Evolutionary conservation across 768 basidiomycete genomes (phyloP).

Genomic region (Pleurotus salmoneostramineus): DNA sequence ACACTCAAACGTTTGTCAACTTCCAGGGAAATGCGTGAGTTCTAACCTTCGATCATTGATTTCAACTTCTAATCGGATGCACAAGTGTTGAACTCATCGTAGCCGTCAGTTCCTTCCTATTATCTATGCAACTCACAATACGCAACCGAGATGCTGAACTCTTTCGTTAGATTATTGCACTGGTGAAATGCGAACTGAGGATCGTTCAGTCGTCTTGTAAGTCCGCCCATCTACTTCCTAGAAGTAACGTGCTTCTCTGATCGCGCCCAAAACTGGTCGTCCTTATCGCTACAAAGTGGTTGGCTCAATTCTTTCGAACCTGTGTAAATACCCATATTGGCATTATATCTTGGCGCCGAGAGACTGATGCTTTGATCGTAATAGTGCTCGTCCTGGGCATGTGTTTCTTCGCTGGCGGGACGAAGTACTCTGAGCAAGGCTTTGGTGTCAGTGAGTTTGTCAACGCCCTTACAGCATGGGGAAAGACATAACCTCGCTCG

Average conservation of each 20-base stretch:
- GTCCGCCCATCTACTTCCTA: conserved; percentile 22
- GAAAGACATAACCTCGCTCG: neutral
- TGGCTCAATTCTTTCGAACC: conserved; percentile 84
- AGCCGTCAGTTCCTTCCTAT: conserved; percentile 46
- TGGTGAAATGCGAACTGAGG: conserved; percentile 52
- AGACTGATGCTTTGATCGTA: neutral
- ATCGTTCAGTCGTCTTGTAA: conserved; percentile 81
- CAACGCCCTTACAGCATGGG: conserved; percentile 19
- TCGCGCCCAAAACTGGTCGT: neutral
- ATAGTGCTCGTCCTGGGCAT: conserved; percentile 80
- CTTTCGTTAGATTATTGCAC: conserved; percentile 39
- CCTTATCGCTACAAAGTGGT: conserved; percentile 48
- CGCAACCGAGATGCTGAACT: neutral
- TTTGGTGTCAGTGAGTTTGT: conserved; percentile 64
- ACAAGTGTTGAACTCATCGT: conserved; percentile 69
- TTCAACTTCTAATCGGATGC: conserved; percentile 17
- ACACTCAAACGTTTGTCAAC: conserved; percentile 1
- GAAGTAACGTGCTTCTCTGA: neutral
- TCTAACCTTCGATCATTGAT: conserved; percentile 20
- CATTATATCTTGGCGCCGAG: conserved; percentile 1
- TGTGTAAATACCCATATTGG: conserved; percentile 45
- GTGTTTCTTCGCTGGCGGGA: conserved; percentile 87
- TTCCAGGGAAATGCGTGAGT: conserved; percentile 48
- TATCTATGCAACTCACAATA: neutral
- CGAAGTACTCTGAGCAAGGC: conserved; percentile 75